These are phyloP conservation scores for Starmerella vaccinii DNA, from an alignment of 805 yeast genomes.

Conservation along the genomic window DNA sequence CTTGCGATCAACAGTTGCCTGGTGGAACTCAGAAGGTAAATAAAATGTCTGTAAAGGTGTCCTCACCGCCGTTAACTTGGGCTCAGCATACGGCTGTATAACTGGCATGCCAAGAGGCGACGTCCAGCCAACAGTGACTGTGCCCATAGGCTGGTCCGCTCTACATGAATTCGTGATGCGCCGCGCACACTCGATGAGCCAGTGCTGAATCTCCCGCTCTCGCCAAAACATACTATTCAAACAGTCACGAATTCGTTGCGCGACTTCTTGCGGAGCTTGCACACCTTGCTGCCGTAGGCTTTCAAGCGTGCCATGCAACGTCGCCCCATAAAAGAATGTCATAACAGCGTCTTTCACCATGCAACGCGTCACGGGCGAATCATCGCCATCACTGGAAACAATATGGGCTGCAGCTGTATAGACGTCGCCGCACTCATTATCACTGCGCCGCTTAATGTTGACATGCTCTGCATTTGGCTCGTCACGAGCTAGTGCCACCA, in stretches of 20 bases:
- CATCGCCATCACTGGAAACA: constrained; percentile 28
- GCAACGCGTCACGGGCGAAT: constrained; percentile 44
- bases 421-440: constrained; percentile 42
- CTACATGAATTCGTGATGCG: constrained; percentile 61
- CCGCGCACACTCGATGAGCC: constrained; percentile 74
- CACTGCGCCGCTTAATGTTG: constrained; percentile 38
- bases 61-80: constrained; percentile 46
- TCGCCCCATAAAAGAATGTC: constrained; percentile 92
- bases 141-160: constrained; percentile 41
- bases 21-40: constrained; percentile 68
- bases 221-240: constrained; percentile 1
- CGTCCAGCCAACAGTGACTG: constrained; percentile 50
- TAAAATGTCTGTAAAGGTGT: constrained; percentile 72
- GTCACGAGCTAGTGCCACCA: constrained; percentile 50
- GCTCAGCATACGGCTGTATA: constrained; percentile 78
- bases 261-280: background rate
- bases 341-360: constrained; percentile 84
- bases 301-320: constrained; percentile 37
- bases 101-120: constrained; percentile 83
- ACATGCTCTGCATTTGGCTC: constrained; percentile 44
- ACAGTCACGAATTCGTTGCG: background rate
- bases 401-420: constrained; percentile 34
- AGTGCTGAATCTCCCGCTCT: constrained; percentile 45
- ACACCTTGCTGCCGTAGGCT: background rate
- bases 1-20: constrained; percentile 61